A percentile compares a stretch with the other conserved stretches of the same genome.
Conservation (phyloP, 495 filamentous ascomycete genomes). For the Aspergillus taichungensis region DNA sequence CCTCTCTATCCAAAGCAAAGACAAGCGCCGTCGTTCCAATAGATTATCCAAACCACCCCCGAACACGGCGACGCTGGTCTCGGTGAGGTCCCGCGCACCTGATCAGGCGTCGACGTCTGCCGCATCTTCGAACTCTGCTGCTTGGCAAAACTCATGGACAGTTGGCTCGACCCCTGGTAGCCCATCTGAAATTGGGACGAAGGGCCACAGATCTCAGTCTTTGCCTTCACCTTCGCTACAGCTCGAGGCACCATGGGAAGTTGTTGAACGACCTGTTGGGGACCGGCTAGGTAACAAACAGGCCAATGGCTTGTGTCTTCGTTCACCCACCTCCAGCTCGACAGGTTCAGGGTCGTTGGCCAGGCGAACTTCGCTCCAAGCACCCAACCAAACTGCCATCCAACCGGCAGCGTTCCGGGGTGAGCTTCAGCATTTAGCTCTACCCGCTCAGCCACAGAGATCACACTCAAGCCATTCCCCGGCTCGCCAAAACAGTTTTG, state of each 20-base stretch:
- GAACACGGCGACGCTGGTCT: conserved; percentile 13
- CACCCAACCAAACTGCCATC: conserved; percentile 14
- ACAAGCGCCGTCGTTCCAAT: conserved; percentile 29
- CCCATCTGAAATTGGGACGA: not conserved
- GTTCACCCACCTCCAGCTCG: not conserved
- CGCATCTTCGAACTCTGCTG: conserved; percentile 1
- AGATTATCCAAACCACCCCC: conserved; percentile 38
- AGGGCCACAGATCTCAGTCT: conserved; percentile 9
- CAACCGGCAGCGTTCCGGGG: conserved; percentile 15
- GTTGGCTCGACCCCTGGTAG: conserved; percentile 6
- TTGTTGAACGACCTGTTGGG: not conserved
- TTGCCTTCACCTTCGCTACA: conserved; percentile 7
- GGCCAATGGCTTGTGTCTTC: not conserved
- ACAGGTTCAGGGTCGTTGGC: conserved; percentile 6
- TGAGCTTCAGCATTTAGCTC: conserved; percentile 9
- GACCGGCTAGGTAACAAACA: conserved; percentile 1
- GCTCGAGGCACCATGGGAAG: conserved; percentile 4
- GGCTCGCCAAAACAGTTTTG: conserved; percentile 10
- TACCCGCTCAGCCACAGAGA: conserved; percentile 15
- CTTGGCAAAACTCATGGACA: conserved; percentile 13
- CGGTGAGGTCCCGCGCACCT: conserved; percentile 5
- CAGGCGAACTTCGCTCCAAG: conserved; percentile 10
- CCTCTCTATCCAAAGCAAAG: conserved; percentile 27
- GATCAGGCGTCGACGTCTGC: conserved; percentile 6
- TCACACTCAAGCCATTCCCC: conserved; percentile 26